These are phyloP conservation scores for Fusarium sublunatum DNA, from an alignment of 2,329 filamentous ascomycete genomes.

Conservation along the genomic window DNA sequence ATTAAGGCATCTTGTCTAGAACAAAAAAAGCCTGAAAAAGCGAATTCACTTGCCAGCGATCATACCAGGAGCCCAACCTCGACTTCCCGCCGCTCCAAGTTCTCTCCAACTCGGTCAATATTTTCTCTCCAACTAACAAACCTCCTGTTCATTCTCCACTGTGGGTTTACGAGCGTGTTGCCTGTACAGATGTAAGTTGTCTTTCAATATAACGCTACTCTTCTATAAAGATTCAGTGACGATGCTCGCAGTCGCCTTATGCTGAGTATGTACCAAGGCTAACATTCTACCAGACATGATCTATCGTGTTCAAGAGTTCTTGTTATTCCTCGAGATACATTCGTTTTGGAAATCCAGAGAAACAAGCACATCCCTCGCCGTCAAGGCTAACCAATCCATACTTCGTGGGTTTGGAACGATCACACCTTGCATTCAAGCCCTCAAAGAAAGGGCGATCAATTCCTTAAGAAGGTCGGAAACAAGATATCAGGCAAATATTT, in stretches of 20 bases:
- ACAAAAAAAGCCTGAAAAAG: constrained; percentile 26
- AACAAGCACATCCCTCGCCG: no score
- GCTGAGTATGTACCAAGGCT: neutral
- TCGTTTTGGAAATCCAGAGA: no score
- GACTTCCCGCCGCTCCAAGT: neutral
- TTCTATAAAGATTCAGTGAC: neutral
- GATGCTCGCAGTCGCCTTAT: neutral
- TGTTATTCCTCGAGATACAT: no score
- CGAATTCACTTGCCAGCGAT: constrained; percentile 30
- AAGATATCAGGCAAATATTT: no score
- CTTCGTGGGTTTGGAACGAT: no score
- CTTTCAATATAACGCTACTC: neutral
- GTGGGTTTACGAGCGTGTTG: neutral
- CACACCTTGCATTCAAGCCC: no score
- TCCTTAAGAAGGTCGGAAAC: no score
- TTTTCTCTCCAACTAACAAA: neutral
- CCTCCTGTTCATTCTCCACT: neutral
- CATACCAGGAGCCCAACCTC: neutral
- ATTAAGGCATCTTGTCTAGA: constrained; percentile 44
- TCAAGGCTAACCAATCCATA: no score
- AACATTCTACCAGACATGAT: neutral
- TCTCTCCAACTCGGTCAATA: neutral
- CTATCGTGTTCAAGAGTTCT: no score
- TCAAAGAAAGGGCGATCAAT: no score
- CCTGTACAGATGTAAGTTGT: constrained; percentile 5